These are phyloP conservation scores for Rhodomyrtus tomentosa DNA, from an alignment of 345 rosid species.

Conservation along the genomic window DNA sequence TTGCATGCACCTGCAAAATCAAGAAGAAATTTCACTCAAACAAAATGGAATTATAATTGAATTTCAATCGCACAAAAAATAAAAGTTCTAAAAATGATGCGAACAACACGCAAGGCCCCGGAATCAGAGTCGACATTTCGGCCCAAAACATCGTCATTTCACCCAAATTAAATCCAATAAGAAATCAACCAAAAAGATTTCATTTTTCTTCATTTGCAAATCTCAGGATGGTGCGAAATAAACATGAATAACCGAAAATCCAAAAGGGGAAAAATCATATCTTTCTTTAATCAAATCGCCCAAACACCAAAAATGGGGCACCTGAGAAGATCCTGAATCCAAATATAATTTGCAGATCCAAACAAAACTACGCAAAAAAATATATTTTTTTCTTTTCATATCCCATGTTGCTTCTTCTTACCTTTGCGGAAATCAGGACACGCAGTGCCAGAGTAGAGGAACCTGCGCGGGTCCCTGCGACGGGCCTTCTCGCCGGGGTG, in stretches of 20 bases:
- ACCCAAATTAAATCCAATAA: not conserved
- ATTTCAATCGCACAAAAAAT: not conserved
- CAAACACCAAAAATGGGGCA: not conserved
- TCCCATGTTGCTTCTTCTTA: conserved; percentile 20
- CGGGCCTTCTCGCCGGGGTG: conserved; percentile 19
- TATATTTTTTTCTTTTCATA: not conserved
- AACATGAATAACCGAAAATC: not conserved
- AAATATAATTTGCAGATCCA: not conserved
- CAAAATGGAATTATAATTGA: conserved; percentile 9
- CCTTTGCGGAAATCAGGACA: conserved; percentile 20
- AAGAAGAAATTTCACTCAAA: conserved; percentile 17
- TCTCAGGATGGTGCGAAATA: not conserved
- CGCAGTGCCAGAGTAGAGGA: conserved; percentile 6
- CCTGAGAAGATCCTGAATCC: not conserved
- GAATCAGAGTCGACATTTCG: not conserved
- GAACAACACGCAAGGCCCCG: too few species aligned
- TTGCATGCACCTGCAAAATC: conserved; percentile 2
- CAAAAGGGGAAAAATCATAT: not conserved
- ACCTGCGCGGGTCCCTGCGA: conserved; percentile 11
- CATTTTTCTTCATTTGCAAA: not conserved
- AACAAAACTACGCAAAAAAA: not conserved
- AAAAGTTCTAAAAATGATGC: not conserved
- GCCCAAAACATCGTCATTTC: too few species aligned
- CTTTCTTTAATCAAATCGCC: not conserved
- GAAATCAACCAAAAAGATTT: not conserved